Percentiles rank a stretch among this genome's conserved stretches.
Conservation (phyloP, 1,284 basidiomycete genomes). For the Marasmius tenuissimus region DNA sequence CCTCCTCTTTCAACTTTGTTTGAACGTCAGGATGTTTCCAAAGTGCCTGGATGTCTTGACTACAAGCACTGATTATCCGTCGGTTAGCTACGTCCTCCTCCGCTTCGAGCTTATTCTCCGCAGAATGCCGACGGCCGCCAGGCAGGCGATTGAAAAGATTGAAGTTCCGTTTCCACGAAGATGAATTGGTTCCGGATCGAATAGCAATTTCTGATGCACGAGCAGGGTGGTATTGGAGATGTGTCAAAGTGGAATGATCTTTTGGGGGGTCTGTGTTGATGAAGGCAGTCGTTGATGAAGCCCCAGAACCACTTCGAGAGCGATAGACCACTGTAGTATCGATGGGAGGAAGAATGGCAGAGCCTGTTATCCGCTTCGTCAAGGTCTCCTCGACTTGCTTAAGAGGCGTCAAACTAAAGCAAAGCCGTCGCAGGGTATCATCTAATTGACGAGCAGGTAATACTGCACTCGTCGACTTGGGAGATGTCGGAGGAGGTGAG, state of each 20-base stretch:
- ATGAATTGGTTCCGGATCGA: slow-evolving; percentile 38
- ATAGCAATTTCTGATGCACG: slow-evolving; percentile 49
- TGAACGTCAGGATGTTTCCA: slow-evolving; percentile 49
- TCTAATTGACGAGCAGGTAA: slow-evolving; percentile 26
- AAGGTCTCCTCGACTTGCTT: slow-evolving; percentile 56
- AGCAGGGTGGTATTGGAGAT: slow-evolving; percentile 32
- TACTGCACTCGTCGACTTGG: too few species aligned
- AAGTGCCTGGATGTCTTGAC: slow-evolving; percentile 51
- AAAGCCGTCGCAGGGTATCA: slow-evolving; percentile 43
- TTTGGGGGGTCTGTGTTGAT: not conserved
- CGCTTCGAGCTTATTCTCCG: slow-evolving; percentile 28
- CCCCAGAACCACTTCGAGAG: not conserved
- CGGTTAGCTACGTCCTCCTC: slow-evolving; percentile 38
- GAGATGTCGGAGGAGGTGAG: too few species aligned
- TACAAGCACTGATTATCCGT: slow-evolving; percentile 52
- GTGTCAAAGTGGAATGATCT: not conserved
- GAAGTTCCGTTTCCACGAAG: slow-evolving; percentile 42
- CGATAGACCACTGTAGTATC: not conserved
- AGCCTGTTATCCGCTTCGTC: slow-evolving; percentile 34
- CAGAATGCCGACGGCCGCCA: slow-evolving; percentile 13
- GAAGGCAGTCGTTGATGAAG: not conserved
- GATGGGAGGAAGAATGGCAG: slow-evolving; percentile 12
- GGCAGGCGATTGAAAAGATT: slow-evolving; percentile 26
- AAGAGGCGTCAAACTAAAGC: slow-evolving; percentile 52
- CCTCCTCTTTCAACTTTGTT: slow-evolving; percentile 36